Conservation (phyloP, 2,329 filamentous ascomycete species). For the Sporothrix curviconia region DNA sequence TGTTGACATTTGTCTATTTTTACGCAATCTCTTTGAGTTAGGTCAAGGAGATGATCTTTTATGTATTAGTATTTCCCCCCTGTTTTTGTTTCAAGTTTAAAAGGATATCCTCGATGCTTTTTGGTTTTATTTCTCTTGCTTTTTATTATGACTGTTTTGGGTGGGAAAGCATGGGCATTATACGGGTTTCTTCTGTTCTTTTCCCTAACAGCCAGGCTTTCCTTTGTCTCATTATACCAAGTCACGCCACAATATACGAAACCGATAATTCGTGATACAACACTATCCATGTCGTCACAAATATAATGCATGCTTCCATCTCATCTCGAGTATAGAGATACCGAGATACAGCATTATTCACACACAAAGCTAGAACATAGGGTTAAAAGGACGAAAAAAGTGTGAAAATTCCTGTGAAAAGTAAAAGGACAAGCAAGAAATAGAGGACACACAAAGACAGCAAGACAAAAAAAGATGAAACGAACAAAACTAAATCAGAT, state of each 20-base stretch:
- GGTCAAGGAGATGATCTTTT: too few relatives aligned
- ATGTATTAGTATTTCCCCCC: too few relatives aligned
- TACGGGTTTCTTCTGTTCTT: too few relatives aligned
- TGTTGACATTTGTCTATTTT: too few relatives aligned
- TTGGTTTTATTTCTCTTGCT: not conserved
- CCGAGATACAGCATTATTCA: not conserved
- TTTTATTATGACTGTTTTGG: not conserved
- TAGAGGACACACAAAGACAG: not conserved
- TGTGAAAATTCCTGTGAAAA: not conserved
- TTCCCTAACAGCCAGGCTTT: not conserved
- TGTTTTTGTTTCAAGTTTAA: too few relatives aligned
- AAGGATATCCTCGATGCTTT: too few relatives aligned
- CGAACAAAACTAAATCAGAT: constrained; percentile 3
- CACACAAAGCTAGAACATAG: too few relatives aligned
- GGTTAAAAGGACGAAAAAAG: not conserved
- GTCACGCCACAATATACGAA: too few relatives aligned
- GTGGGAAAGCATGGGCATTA: not conserved
- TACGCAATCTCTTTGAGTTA: too few relatives aligned
- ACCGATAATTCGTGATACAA: too few relatives aligned
- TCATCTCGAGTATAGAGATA: not conserved
- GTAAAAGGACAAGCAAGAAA: not conserved
- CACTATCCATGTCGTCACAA: too few relatives aligned
- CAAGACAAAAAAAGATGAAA: constrained; percentile 3
- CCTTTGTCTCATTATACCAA: not conserved
- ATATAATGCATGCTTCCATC: not conserved